phyloP scores from a whole-genome alignment of 257 asterid species.

The Solanum corneliomulleri region DNA sequence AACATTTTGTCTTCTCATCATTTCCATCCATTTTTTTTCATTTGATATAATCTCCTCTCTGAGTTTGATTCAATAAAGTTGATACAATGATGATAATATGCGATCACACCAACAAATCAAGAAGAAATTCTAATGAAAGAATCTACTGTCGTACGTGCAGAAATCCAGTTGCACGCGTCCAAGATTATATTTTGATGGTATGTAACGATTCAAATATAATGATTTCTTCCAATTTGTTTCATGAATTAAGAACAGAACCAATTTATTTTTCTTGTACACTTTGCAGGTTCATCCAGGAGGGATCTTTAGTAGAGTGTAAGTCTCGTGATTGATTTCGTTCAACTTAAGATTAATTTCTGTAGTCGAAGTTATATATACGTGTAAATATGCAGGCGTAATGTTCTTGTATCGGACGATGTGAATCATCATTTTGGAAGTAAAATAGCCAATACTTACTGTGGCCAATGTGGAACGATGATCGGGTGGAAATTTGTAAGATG shows the following conservation, averaged over 20 bases:
- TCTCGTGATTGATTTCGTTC: neutral
- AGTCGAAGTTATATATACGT: neutral
- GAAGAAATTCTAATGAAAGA: no score
- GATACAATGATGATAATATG: no score
- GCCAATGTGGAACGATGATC: neutral
- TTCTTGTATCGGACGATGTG: neutral
- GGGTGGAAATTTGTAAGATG: neutral
- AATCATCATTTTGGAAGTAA: neutral
- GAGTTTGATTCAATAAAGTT: no score
- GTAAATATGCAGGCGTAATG: neutral
- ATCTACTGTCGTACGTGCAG: no score
- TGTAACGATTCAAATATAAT: no score
- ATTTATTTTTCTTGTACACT: neutral
- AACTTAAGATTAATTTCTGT: neutral
- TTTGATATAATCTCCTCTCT: no score
- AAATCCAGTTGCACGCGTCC: no score
- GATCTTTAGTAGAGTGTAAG: neutral
- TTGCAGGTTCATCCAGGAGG: neutral
- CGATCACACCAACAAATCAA: no score
- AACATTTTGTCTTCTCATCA: neutral
- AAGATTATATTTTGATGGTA: no score
- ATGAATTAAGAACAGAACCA: no score
- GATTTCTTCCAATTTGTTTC: no score
- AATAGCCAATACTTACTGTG: neutral
- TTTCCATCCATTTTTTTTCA: no score